Evolutionary conservation across 208 protist species (phyloP).

Genomic region (Crithidia mellificae): DNA sequence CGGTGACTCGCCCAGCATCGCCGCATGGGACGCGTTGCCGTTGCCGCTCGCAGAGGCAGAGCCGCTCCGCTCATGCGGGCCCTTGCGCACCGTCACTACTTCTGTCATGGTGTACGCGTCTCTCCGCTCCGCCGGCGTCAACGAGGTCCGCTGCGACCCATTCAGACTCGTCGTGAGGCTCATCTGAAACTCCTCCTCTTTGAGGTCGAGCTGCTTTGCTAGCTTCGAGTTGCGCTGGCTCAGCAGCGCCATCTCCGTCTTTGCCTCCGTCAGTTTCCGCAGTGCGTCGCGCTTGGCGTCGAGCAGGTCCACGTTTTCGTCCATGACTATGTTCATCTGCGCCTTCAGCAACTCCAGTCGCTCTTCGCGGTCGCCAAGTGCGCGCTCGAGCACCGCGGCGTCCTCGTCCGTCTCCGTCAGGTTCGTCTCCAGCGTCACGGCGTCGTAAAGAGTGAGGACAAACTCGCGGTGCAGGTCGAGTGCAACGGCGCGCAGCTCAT

Average conservation of each 20-base stretch:
- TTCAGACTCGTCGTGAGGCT: conserved; percentile 15
- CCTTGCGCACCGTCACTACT: neutral
- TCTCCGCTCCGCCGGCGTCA: conserved; percentile 1
- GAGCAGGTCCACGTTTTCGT: conserved; percentile 44
- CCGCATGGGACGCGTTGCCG: too few species aligned
- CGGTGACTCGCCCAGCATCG: neutral
- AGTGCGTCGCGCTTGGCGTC: conserved; percentile 47
- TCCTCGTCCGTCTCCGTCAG: conserved; percentile 35
- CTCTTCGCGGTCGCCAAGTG: conserved; percentile 38
- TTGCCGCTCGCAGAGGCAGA: too few species aligned
- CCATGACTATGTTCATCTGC: conserved; percentile 40
- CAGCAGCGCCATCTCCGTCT: conserved; percentile 53
- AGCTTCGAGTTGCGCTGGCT: conserved; percentile 41
- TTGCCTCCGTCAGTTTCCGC: conserved; percentile 52
- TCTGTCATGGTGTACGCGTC: conserved; percentile 15
- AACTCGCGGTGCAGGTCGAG: conserved; percentile 27
- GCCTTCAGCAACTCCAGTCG: conserved; percentile 36
- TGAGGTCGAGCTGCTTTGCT: conserved; percentile 22
- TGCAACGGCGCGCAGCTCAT: conserved; percentile 40
- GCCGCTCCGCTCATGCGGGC: neutral
- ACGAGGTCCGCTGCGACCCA: neutral
- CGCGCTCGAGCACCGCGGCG: conserved; percentile 34
- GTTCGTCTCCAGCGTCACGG: conserved; percentile 26
- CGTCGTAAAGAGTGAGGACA: conserved; percentile 28
- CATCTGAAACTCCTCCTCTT: conserved; percentile 20